A percentile compares a stretch with the other conserved stretches of the same genome.
phyloP scores from a whole-genome alignment of 495 filamentous ascomycete genomes.

The Baudoinia panamericana region DNA sequence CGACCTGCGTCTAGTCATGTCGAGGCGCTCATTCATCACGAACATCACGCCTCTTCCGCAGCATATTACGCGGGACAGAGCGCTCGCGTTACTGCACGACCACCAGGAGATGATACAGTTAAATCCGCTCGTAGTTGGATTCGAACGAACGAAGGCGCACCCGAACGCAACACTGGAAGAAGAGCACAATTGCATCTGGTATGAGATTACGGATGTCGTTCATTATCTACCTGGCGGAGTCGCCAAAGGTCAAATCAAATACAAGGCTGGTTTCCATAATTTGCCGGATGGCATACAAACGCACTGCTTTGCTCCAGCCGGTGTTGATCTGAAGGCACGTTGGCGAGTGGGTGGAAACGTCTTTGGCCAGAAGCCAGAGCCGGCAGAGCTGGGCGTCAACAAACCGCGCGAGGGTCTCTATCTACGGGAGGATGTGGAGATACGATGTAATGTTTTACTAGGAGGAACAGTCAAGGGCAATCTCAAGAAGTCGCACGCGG shows the following conservation, averaged over 20 bases:
- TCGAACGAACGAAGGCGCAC: constrained; percentile 50
- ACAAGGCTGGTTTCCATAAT: constrained; percentile 64
- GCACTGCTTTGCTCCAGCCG: constrained; percentile 58
- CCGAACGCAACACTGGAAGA: constrained; percentile 45
- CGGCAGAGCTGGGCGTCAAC: constrained; percentile 47
- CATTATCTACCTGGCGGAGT: constrained; percentile 56
- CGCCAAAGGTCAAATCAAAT: constrained; percentile 51
- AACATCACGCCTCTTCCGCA: constrained; percentile 58
- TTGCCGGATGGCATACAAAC: constrained; percentile 55
- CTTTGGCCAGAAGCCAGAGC: constrained; percentile 47
- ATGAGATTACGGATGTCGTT: constrained; percentile 56
- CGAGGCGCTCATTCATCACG: constrained; percentile 37
- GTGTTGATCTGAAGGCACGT: constrained; percentile 49
- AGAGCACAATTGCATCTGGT: constrained; percentile 58
- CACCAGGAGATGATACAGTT: constrained; percentile 68
- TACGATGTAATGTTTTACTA: constrained; percentile 63
- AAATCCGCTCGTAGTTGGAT: constrained; percentile 63
- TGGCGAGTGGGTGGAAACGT: constrained; percentile 28
- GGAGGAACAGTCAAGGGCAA: constrained; percentile 61
- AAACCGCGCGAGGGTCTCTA: constrained; percentile 54
- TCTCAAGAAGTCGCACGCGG: constrained; percentile 53
- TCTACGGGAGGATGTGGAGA: constrained; percentile 61
- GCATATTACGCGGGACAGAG: constrained; percentile 50
- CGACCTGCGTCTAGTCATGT: constrained; percentile 10
- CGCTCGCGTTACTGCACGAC: constrained; percentile 55